Conservation (phyloP, 257 asterid genomes). For the Penstemon eatonii region DNA sequence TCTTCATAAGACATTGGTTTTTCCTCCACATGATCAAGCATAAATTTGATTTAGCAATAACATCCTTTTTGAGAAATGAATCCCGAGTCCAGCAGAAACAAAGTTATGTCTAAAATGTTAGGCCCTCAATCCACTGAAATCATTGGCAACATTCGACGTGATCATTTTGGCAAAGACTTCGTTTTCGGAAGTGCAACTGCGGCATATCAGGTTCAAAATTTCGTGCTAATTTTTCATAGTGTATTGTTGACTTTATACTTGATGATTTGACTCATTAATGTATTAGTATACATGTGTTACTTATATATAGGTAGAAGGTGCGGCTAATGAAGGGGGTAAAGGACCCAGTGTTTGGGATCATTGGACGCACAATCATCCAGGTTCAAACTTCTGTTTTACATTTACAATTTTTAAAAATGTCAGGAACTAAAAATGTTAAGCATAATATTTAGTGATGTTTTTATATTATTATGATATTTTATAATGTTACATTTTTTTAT, state of each 20-base stretch:
- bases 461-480: too few relatives aligned
- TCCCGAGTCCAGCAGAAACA: neutral
- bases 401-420: too few relatives aligned
- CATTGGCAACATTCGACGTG: neutral
- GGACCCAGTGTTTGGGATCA: conserved; percentile 7
- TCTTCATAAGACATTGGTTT: too few relatives aligned
- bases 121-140: neutral
- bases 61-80: too few relatives aligned
- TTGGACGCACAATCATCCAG: conserved; percentile 7
- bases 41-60: too few relatives aligned
- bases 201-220: conserved; percentile 3
- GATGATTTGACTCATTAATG: too few relatives aligned
- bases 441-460: too few relatives aligned
- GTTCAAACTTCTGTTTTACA: neutral
- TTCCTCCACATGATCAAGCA: too few relatives aligned
- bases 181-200: conserved; percentile 9
- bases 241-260: too few relatives aligned
- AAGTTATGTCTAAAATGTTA: conserved; percentile 5
- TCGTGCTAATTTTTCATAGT: too few relatives aligned
- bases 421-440: too few relatives aligned
- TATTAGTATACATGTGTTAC: neutral
- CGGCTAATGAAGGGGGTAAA: conserved; percentile 3
- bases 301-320: conserved; percentile 3
- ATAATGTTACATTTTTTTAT: too few relatives aligned
- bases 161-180: conserved; percentile 12